phyloP scores from a whole-genome alignment of 2,329 filamentous ascomycete species.

The Alternaria ethzedia region DNA sequence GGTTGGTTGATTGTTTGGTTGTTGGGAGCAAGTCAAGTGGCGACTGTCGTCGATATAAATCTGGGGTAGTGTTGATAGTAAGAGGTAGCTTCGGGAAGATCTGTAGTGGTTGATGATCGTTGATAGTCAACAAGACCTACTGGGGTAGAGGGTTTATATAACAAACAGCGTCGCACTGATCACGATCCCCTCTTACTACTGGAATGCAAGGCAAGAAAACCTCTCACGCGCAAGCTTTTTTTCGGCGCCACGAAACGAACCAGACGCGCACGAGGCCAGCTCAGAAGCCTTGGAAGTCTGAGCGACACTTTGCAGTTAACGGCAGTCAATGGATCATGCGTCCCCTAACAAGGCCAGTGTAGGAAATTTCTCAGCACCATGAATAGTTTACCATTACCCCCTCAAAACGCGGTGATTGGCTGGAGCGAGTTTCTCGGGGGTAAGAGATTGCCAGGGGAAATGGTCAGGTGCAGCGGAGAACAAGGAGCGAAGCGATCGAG shows the following conservation, averaged over 20 bases:
- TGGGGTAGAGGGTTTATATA: slow-evolving; percentile 29
- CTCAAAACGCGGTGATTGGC: slow-evolving; percentile 20
- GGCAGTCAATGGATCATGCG: slow-evolving; percentile 48
- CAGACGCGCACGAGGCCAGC: slow-evolving; percentile 34
- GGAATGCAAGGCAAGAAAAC: slow-evolving; percentile 13
- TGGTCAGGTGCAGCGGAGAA: slow-evolving; percentile 12
- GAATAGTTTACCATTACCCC: slow-evolving; percentile 20
- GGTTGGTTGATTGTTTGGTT: slow-evolving; percentile 9
- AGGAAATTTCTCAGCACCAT: slow-evolving; percentile 16
- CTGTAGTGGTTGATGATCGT: slow-evolving; percentile 21
- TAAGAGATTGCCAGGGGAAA: slow-evolving; percentile 30
- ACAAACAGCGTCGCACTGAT: slow-evolving; percentile 6
- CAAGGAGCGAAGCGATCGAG: slow-evolving; percentile 7
- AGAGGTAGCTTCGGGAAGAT: slow-evolving; percentile 13
- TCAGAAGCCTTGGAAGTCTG: slow-evolving; percentile 23
- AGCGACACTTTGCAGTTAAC: slow-evolving; percentile 52
- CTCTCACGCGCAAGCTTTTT: slow-evolving; percentile 10
- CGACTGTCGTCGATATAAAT: slow-evolving; percentile 14
- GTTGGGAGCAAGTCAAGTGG: slow-evolving; percentile 18
- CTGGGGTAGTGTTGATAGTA: slow-evolving; percentile 13
- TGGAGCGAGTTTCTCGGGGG: slow-evolving; percentile 29
- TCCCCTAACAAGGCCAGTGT: slow-evolving; percentile 10
- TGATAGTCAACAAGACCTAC: slow-evolving; percentile 1
- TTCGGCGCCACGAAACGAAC: slow-evolving; percentile 33
- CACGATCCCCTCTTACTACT: slow-evolving; percentile 3